Evolutionary conservation across 2,329 filamentous ascomycete genomes (phyloP).

Genomic region (Beauveria caledonica): DNA sequence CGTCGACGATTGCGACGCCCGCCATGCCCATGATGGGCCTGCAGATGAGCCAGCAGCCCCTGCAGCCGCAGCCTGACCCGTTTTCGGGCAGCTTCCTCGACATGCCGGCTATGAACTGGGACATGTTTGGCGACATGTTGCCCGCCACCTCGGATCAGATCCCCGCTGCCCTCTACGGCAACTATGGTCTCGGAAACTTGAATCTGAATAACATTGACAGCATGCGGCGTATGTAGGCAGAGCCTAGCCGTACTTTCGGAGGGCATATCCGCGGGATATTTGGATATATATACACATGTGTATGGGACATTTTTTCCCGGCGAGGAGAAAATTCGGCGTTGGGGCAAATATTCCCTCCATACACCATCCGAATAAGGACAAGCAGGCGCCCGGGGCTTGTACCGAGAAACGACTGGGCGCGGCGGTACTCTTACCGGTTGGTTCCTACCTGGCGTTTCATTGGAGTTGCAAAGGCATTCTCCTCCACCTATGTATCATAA

Average conservation of each 20-base stretch:
- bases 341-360: neutral
- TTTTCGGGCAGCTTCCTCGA: conserved; percentile 2
- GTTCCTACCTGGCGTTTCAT: neutral
- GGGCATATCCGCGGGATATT: neutral
- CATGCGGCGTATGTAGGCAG: conserved; percentile 3
- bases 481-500: conserved; percentile 7
- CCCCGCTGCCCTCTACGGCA: conserved; percentile 24
- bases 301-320: neutral
- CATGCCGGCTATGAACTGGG: conserved; percentile 10
- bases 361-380: neutral
- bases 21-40: conserved; percentile 9
- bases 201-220: conserved; percentile 13
- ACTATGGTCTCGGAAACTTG: conserved; percentile 21
- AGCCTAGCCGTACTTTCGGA: too few relatives aligned
- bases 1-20: neutral
- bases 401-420: neutral
- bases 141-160: conserved; percentile 21
- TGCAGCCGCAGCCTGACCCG: neutral
- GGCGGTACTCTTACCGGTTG: neutral
- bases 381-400: neutral
- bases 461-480: neutral
- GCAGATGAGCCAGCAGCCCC: conserved; percentile 1
- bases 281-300: neutral
- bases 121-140: conserved; percentile 12
- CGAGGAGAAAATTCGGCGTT: neutral